Percentiles rank a stretch among this genome's conserved stretches.
Conservation (phyloP, 176 grass and related monocot genomes). For the Puccinellia tenuiflora region DNA sequence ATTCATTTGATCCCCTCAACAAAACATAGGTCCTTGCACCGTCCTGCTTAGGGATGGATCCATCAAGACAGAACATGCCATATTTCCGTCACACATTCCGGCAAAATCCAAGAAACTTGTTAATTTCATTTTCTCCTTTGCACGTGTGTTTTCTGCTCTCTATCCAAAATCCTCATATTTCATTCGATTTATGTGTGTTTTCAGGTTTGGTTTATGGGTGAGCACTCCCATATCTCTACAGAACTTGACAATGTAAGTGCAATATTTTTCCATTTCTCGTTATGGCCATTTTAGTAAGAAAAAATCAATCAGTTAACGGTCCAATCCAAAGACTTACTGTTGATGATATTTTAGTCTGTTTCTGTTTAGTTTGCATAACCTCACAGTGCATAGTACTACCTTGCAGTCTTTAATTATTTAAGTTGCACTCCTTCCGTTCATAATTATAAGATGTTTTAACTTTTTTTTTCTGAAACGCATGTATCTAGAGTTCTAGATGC, state of each 20-base stretch:
- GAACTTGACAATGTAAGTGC: constrained; percentile 87
- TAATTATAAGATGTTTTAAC: too few species aligned
- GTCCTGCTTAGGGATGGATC: not conserved
- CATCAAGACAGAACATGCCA: not conserved
- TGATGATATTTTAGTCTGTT: not conserved
- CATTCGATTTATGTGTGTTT: constrained; percentile 27
- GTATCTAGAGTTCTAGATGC: too few species aligned
- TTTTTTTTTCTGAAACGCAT: too few species aligned
- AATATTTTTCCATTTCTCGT: not conserved
- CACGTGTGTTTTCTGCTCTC: not conserved
- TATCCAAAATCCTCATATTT: not conserved
- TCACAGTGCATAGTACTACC: not conserved
- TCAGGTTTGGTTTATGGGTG: constrained; percentile 99
- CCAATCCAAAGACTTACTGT: not conserved
- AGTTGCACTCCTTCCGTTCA: too few species aligned
- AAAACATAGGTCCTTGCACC: not conserved
- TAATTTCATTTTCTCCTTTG: not conserved
- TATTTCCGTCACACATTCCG: not conserved
- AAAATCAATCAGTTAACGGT: not conserved
- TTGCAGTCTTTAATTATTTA: not conserved
- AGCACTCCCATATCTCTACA: constrained; percentile 87
- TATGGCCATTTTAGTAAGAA: not conserved
- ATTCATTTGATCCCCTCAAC: constrained; percentile 7
- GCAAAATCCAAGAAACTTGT: not conserved
- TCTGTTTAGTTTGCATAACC: not conserved